Percentiles rank a stretch among this genome's conserved stretches.
Conservation (phyloP, 2,329 filamentous ascomycete species). For the Neofusicoccum umdonicola region DNA sequence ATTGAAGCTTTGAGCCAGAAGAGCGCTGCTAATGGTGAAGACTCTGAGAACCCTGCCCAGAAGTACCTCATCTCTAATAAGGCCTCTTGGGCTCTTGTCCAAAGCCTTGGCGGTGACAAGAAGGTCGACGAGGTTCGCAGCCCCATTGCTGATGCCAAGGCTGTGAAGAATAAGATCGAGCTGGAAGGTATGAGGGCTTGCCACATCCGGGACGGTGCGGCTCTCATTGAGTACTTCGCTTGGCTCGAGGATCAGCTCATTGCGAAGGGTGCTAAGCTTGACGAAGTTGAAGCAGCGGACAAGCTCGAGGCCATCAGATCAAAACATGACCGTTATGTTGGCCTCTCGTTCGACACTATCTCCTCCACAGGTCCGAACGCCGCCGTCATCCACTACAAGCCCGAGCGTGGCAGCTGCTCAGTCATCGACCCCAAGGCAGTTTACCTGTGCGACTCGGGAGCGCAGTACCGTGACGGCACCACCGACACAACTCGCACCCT, state of each 20-base stretch:
- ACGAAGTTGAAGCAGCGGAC: constrained; percentile 89
- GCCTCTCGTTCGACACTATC: constrained; percentile 92
- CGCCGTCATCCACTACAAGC: constrained; percentile 93
- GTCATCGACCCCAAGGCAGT: constrained; percentile 79
- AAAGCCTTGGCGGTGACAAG: constrained; percentile 80
- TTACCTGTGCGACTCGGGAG: constrained; percentile 95
- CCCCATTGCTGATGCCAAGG: constrained; percentile 86
- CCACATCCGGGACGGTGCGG: constrained; percentile 89
- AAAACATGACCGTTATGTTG: constrained; percentile 73
- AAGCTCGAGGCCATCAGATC: constrained; percentile 77
- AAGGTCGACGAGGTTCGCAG: constrained; percentile 84
- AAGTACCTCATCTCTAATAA: constrained; percentile 87
- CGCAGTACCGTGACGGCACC: constrained; percentile 93
- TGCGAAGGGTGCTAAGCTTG: constrained; percentile 68
- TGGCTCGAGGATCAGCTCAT: constrained; percentile 91
- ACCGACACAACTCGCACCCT: constrained; percentile 93
- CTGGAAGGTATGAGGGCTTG: constrained; percentile 90
- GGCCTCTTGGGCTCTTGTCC: constrained; percentile 88
- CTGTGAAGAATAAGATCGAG: constrained; percentile 88
- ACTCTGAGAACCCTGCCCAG: constrained; percentile 40
- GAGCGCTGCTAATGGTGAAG: constrained; percentile 32
- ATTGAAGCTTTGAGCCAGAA: constrained; percentile 61
- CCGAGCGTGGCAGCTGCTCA: constrained; percentile 77
- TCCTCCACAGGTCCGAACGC: constrained; percentile 91
- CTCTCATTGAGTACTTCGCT: constrained; percentile 87